Conservation (phyloP, 129 eudicot species). For the Pulicaria dysenterica region DNA sequence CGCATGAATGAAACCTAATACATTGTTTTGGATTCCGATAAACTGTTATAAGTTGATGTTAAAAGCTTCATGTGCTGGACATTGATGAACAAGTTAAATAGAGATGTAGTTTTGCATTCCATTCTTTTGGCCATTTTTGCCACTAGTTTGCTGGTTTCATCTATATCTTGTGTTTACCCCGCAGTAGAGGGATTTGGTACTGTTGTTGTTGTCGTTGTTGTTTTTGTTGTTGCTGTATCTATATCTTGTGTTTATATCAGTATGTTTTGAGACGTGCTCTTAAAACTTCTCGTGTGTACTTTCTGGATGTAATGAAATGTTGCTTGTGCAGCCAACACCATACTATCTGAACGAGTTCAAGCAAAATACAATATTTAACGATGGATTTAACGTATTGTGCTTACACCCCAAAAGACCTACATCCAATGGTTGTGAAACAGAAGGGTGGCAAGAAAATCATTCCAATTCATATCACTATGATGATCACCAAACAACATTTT, state of each 20-base stretch:
- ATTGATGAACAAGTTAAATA: not conserved
- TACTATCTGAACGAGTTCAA: constrained; percentile 13
- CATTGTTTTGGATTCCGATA: not conserved
- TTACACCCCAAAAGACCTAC: constrained; percentile 23
- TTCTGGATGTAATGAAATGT: constrained; percentile 7
- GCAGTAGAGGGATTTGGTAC: too few species aligned
- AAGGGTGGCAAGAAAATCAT: constrained; percentile 25
- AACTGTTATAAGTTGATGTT: not conserved
- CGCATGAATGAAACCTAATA: not conserved
- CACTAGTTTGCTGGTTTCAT: not conserved
- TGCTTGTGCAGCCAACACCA: constrained; percentile 26
- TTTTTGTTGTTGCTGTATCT: not conserved
- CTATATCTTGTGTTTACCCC: too few species aligned
- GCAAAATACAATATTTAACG: constrained; percentile 12
- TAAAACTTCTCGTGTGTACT: too few species aligned
- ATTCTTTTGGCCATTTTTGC: not conserved
- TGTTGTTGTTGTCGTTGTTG: too few species aligned
- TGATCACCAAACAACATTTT: constrained; percentile 25
- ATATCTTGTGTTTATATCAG: not conserved
- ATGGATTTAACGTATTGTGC: constrained; percentile 3
- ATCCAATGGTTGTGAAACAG: constrained; percentile 17
- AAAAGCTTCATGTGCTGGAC: not conserved
- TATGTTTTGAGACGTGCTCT: too few species aligned
- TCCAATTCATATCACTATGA: constrained; percentile 4
- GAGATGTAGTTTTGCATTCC: not conserved